phyloP scores from a whole-genome alignment of 2,329 filamentous ascomycete genomes.

The Diplodia seriata region DNA sequence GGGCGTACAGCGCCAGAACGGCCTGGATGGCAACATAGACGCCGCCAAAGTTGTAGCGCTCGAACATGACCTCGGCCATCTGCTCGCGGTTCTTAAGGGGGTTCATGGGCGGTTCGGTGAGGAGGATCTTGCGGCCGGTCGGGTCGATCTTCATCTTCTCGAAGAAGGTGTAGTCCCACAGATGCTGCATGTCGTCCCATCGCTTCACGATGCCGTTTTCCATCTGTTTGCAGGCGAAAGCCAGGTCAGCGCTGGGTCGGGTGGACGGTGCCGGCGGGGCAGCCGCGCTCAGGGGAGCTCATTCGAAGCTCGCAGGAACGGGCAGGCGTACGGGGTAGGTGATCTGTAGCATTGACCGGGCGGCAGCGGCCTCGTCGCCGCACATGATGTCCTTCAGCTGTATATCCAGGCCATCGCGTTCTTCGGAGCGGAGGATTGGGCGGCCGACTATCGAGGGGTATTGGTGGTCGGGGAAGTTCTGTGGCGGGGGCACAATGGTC shows the following conservation, averaged over 20 bases:
- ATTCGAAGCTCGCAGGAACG: slow-evolving; percentile 32
- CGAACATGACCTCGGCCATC: slow-evolving; percentile 99
- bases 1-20: slow-evolving; percentile 92
- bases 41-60: slow-evolving; percentile 92
- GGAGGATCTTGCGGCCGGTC: slow-evolving; percentile 90
- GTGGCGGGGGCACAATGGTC: slow-evolving; percentile 34
- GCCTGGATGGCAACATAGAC: slow-evolving; percentile 99
- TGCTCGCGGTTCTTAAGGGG: slow-evolving; percentile 94
- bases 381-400: slow-evolving; percentile 99
- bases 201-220: slow-evolving; percentile 99
- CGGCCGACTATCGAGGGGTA: slow-evolving; percentile 98
- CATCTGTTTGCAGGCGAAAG: slow-evolving; percentile 66
- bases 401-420: slow-evolving; percentile 73
- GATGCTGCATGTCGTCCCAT: slow-evolving; percentile 99
- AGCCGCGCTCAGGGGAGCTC: slow-evolving; percentile 26
- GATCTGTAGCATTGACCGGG: slow-evolving; percentile 96
- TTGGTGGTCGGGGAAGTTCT: slow-evolving; percentile 99
- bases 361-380: slow-evolving; percentile 95
- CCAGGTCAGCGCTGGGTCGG: slow-evolving; percentile 28
- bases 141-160: slow-evolving; percentile 97
- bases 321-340: slow-evolving; percentile 77
- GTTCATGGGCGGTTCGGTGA: slow-evolving; percentile 98
- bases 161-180: slow-evolving; percentile 98
- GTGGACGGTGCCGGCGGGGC: slow-evolving; percentile 14
- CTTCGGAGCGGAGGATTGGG: slow-evolving; percentile 95